Evolutionary conservation across 768 basidiomycete genomes (phyloP).

Genomic region (Sarcodon sp.): DNA sequence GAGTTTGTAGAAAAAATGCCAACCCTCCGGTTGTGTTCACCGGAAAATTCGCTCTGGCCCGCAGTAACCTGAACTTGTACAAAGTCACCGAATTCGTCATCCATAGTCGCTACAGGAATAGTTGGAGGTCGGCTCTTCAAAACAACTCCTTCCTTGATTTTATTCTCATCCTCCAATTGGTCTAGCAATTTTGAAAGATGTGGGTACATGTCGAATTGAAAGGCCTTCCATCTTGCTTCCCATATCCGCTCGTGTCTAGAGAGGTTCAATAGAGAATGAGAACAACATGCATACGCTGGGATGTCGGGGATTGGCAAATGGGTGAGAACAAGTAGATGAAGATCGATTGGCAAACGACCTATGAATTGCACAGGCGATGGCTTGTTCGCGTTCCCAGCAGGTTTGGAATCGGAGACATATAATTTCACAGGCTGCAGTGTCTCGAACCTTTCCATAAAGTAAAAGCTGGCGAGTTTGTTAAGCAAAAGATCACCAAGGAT

Average conservation of each 20-base stretch:
- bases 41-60: conserved; percentile 29
- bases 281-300: conserved; percentile 58
- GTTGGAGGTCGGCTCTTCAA: conserved; percentile 43
- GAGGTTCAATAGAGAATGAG: conserved; percentile 48
- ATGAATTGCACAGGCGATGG: conserved; percentile 28
- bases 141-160: conserved; percentile 22
- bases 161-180: conserved; percentile 36
- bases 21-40: conserved; percentile 14
- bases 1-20: conserved; percentile 15
- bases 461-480: neutral
- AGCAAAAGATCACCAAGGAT: neutral
- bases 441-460: conserved; percentile 76
- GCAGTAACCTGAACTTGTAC: conserved; percentile 24
- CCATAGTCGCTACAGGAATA: conserved; percentile 42
- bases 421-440: conserved; percentile 55
- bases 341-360: conserved; percentile 67
- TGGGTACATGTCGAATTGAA: conserved; percentile 32
- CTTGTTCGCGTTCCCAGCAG: conserved; percentile 7
- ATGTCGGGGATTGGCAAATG: conserved; percentile 74
- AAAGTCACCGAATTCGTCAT: conserved; percentile 90
- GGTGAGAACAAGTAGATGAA: conserved; percentile 64
- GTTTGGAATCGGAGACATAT: conserved; percentile 7
- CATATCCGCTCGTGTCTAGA: conserved; percentile 67
- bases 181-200: conserved; percentile 39
- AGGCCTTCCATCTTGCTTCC: conserved; percentile 57